These are phyloP conservation scores for Sporothrix variecibatus DNA, from an alignment of 2,329 filamentous ascomycete species.

Conservation along the genomic window DNA sequence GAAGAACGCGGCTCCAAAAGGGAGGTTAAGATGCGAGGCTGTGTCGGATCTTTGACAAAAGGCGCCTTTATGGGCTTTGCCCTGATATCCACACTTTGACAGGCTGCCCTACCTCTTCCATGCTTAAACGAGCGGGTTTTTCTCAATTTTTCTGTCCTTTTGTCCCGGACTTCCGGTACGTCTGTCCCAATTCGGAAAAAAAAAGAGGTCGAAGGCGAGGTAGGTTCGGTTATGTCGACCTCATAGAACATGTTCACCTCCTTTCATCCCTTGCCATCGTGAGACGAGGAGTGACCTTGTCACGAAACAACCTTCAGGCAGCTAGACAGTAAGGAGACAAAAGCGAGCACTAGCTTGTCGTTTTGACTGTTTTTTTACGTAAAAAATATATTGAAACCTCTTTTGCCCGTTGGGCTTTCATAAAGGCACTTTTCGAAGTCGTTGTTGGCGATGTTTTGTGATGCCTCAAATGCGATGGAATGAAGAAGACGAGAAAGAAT, in stretches of 20 bases:
- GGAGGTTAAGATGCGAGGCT: background rate
- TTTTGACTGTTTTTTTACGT: background rate
- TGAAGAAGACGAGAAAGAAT: background rate
- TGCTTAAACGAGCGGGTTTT: background rate
- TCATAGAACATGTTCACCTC: background rate
- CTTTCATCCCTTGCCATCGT: background rate
- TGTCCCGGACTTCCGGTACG: background rate
- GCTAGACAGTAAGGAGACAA: too few species aligned
- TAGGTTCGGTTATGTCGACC: background rate
- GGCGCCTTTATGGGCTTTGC: conserved; percentile 6
- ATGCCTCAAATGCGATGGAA: background rate
- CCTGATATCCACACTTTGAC: background rate
- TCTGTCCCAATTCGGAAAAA: background rate
- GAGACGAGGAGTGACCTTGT: background rate
- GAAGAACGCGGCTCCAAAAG: background rate
- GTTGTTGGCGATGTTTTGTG: background rate
- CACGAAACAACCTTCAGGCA: background rate
- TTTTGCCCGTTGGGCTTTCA: background rate
- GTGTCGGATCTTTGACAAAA: background rate
- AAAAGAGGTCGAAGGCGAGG: background rate
- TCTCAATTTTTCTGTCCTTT: background rate
- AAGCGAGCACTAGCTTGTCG: background rate
- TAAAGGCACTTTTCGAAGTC: background rate
- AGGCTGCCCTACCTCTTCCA: background rate
- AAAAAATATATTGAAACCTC: background rate